These are phyloP conservation scores for Tuber aestivum DNA, from an alignment of 495 filamentous ascomycete genomes.

Conservation along the genomic window DNA sequence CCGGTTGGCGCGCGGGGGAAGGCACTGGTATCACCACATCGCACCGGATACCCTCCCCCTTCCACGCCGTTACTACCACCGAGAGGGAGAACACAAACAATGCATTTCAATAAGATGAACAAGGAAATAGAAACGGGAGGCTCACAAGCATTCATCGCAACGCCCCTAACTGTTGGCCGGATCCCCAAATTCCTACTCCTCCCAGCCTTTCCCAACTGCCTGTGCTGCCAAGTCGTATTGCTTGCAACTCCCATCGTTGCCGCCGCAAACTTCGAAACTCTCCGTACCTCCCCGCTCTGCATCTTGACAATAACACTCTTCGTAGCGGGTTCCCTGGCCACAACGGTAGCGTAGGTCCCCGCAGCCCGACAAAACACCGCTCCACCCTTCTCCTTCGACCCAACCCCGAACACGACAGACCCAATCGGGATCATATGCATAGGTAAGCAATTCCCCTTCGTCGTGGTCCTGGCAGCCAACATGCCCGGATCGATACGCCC, in stretches of 20 bases:
- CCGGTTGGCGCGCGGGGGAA: neutral
- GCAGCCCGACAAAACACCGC: conserved; percentile 91
- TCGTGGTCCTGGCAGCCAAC: conserved; percentile 84
- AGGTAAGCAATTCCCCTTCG: conserved; percentile 91
- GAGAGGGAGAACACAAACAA: neutral
- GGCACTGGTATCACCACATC: neutral
- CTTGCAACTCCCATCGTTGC: conserved; percentile 89
- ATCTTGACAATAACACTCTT: conserved; percentile 72
- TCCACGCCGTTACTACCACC: neutral
- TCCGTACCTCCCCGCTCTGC: conserved; percentile 85
- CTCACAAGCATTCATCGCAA: conserved; percentile 93
- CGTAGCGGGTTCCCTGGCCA: conserved; percentile 72
- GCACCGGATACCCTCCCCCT: neutral
- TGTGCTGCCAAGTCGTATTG: conserved; percentile 83
- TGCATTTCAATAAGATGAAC: conserved; percentile 8
- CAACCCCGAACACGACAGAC: conserved; percentile 83
- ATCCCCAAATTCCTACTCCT: conserved; percentile 87
- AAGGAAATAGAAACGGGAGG: conserved; percentile 19
- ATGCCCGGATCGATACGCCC: conserved; percentile 88
- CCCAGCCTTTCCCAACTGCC: conserved; percentile 90
- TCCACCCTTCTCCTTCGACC: conserved; percentile 62
- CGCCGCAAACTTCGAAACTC: conserved; percentile 82
- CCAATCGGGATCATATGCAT: conserved; percentile 91
- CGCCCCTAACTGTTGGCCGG: conserved; percentile 85
- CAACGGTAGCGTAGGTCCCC: conserved; percentile 79